A percentile compares a stretch with the other conserved stretches of the same genome.
phyloP scores from a whole-genome alignment of 192 early-diverging fungal genomes.

The Rhizoclosmatium globosum region DNA sequence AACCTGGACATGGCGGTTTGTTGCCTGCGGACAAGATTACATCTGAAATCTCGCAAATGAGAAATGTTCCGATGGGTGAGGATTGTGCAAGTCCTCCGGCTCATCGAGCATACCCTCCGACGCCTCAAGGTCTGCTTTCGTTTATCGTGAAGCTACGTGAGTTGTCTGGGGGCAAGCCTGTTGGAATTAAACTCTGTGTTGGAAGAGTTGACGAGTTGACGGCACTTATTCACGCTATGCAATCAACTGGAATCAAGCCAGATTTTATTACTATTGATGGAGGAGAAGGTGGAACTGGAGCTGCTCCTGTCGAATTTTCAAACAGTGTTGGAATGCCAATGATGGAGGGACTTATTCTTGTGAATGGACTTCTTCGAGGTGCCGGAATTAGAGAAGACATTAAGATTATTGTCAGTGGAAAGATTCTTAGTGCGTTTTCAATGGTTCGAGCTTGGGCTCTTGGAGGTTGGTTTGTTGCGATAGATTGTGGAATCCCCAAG shows the following conservation, averaged over 20 bases:
- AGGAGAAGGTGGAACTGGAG: constrained; percentile 15
- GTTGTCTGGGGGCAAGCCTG: not conserved
- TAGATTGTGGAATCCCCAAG: not conserved
- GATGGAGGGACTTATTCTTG: constrained; percentile 2
- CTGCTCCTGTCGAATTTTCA: constrained; percentile 16
- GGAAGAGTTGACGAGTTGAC: not conserved
- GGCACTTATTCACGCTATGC: not conserved
- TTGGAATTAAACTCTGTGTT: constrained; percentile 6
- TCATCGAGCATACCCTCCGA: constrained; percentile 6
- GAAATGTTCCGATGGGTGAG: constrained; percentile 4
- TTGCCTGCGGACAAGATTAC: constrained; percentile 6
- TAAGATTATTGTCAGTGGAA: constrained; percentile 5
- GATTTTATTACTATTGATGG: constrained; percentile 13
- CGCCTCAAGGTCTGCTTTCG: not conserved
- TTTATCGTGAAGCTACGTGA: not conserved
- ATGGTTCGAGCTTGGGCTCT: constrained; percentile 7
- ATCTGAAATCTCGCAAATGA: not conserved
- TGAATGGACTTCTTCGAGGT: constrained; percentile 7
- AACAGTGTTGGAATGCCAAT: constrained; percentile 18
- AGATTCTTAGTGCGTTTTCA: constrained; percentile 4
- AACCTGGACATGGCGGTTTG: constrained; percentile 6
- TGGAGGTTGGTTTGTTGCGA: constrained; percentile 1
- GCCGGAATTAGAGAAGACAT: constrained; percentile 16
- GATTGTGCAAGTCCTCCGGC: not conserved
- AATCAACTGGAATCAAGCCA: not conserved